Conservation (phyloP, 2,329 filamentous ascomycete genomes). For the Exophiala viscosa region DNA sequence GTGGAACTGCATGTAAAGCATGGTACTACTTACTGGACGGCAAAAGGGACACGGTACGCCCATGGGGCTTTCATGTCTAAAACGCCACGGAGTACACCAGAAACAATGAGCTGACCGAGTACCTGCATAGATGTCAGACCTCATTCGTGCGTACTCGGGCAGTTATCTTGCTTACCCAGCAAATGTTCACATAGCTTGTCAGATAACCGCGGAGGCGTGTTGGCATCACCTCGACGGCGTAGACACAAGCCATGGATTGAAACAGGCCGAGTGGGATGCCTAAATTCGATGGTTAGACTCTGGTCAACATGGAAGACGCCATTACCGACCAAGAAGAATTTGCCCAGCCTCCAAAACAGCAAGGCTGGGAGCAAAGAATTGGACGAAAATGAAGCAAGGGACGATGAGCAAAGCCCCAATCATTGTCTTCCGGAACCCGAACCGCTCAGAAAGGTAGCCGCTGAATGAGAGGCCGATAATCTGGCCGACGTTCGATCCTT, state of each 20-base stretch:
- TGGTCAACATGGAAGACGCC: too few species aligned
- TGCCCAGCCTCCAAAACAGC: conserved; percentile 44
- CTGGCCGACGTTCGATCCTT: conserved; percentile 29
- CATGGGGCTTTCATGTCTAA: conserved; percentile 3
- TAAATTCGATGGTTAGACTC: neutral
- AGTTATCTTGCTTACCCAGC: conserved; percentile 46
- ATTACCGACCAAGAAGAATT: conserved; percentile 34
- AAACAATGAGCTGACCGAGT: conserved; percentile 50
- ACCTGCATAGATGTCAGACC: conserved; percentile 39
- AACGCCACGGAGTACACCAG: conserved; percentile 15
- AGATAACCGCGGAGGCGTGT: conserved; percentile 55
- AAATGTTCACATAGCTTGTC: conserved; percentile 59
- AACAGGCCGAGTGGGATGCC: conserved; percentile 51
- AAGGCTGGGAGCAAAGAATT: conserved; percentile 48
- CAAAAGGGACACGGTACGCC: conserved; percentile 30
- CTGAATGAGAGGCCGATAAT: conserved; percentile 32
- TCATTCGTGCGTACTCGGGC: too few species aligned
- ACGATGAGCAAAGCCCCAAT: conserved; percentile 41
- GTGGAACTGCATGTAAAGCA: neutral
- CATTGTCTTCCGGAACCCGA: conserved; percentile 46
- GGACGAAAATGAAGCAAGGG: conserved; percentile 47
- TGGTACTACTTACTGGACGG: conserved; percentile 19
- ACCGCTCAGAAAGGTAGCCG: conserved; percentile 30
- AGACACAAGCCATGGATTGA: conserved; percentile 51
- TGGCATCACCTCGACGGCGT: conserved; percentile 64